Conservation (phyloP, 495 filamentous ascomycete species). For the Thozetella sp. region DNA sequence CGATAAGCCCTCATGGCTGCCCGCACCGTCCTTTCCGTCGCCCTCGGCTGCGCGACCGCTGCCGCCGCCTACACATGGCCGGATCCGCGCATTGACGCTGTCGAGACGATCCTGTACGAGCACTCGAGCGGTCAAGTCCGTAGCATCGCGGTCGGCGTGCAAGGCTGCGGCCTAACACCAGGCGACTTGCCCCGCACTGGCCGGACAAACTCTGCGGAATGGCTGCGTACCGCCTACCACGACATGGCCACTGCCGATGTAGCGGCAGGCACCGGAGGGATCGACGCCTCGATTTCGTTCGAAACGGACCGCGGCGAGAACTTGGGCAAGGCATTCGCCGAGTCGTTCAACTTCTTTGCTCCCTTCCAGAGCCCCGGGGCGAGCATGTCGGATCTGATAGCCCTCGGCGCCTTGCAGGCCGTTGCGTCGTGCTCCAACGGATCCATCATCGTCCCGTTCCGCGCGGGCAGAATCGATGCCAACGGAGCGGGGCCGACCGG, state of each 20-base stretch:
- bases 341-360: constrained; percentile 24
- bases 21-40: too few species aligned
- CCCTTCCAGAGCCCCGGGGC: constrained; percentile 9
- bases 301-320: constrained; percentile 28
- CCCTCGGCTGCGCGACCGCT: too few species aligned
- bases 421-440: constrained; percentile 20
- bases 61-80: not conserved
- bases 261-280: constrained; percentile 23
- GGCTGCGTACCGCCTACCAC: constrained; percentile 45
- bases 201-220: constrained; percentile 37
- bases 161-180: not conserved
- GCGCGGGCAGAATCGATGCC: constrained; percentile 42
- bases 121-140: not conserved
- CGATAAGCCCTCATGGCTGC: too few species aligned
- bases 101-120: not conserved
- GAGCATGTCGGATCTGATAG: constrained; percentile 12
- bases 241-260: constrained; percentile 29
- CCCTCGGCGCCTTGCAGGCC: constrained; percentile 6
- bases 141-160: not conserved
- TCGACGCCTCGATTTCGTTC: constrained; percentile 34
- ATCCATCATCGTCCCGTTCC: constrained; percentile 35
- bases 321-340: constrained; percentile 38
- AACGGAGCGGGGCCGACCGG: constrained; percentile 37
- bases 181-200: constrained; percentile 4
- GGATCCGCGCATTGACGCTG: not conserved